Conservation (phyloP, 179 eudicot genomes). For the Silene vulgaris region DNA sequence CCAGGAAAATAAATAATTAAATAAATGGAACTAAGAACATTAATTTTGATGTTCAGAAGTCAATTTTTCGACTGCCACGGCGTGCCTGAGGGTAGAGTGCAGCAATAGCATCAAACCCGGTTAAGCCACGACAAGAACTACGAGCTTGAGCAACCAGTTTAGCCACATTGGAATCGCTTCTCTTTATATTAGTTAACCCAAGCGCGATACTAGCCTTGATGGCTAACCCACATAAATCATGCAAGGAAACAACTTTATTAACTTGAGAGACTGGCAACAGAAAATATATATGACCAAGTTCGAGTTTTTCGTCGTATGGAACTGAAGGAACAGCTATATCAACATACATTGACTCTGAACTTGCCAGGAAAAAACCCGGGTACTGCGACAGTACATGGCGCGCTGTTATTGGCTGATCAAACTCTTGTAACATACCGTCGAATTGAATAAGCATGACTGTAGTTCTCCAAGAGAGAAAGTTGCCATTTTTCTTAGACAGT, state of each 20-base stretch:
- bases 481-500: slow-evolving; percentile 27
- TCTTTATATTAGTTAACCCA: slow-evolving; percentile 28
- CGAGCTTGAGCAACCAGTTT: slow-evolving; percentile 33
- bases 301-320: slow-evolving; percentile 30
- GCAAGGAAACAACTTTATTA: slow-evolving; percentile 23
- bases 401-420: slow-evolving; percentile 27
- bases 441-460: slow-evolving; percentile 28
- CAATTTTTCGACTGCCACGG: slow-evolving; percentile 22
- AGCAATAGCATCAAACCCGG: slow-evolving; percentile 24
- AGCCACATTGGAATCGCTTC: slow-evolving; percentile 26
- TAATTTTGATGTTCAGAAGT: not conserved
- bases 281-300: slow-evolving; percentile 39
- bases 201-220: slow-evolving; percentile 40
- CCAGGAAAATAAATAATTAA: not conserved
- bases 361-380: slow-evolving; percentile 23
- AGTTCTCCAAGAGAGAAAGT: slow-evolving; percentile 20
- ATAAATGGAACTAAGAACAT: not conserved
- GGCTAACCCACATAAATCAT: slow-evolving; percentile 38
- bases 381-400: slow-evolving; percentile 18
- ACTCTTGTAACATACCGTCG: slow-evolving; percentile 34
- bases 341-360: slow-evolving; percentile 37
- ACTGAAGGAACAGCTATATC: slow-evolving; percentile 26
- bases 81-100: slow-evolving; percentile 22
- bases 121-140: slow-evolving; percentile 23
- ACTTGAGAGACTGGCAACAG: slow-evolving; percentile 29